Evolutionary conservation across 2,329 filamentous ascomycete species (phyloP).

Genomic region (Curvularia sp.): DNA sequence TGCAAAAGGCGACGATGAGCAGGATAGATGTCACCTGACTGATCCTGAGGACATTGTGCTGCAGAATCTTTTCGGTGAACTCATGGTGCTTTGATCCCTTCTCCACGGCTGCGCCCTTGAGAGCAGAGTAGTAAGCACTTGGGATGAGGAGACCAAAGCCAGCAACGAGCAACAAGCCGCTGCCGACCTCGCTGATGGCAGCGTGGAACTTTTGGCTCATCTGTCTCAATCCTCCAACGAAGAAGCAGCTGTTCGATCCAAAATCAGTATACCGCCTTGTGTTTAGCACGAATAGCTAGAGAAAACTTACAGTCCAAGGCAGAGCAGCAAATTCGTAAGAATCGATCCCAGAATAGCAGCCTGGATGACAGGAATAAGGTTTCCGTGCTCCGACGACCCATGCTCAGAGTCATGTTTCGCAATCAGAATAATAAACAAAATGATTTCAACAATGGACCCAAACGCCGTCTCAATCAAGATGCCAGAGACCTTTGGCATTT

Average conservation of each 20-base stretch:
- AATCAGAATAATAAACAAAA: constrained; percentile 81
- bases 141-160: constrained; percentile 60
- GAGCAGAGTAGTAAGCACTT: constrained; percentile 50
- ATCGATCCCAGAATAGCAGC: constrained; percentile 85
- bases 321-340: constrained; percentile 80
- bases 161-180: constrained; percentile 76
- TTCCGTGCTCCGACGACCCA: constrained; percentile 47
- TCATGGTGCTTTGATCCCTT: constrained; percentile 37
- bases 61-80: constrained; percentile 43
- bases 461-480: constrained; percentile 66
- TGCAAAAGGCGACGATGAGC: constrained; percentile 45
- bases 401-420: constrained; percentile 54
- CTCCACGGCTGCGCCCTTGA: constrained; percentile 50
- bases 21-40: constrained; percentile 48
- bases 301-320: constrained; percentile 64
- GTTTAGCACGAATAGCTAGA: background rate
- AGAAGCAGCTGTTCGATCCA: constrained; percentile 67
- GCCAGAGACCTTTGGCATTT: constrained; percentile 75
- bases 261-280: background rate
- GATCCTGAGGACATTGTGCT: constrained; percentile 46
- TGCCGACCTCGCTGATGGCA: constrained; percentile 79
- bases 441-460: constrained; percentile 79
- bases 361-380: constrained; percentile 70
- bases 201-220: constrained; percentile 76
- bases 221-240: constrained; percentile 73